phyloP scores from a whole-genome alignment of 2,329 filamentous ascomycete genomes.

The Exophiala phaeomuriformis region DNA sequence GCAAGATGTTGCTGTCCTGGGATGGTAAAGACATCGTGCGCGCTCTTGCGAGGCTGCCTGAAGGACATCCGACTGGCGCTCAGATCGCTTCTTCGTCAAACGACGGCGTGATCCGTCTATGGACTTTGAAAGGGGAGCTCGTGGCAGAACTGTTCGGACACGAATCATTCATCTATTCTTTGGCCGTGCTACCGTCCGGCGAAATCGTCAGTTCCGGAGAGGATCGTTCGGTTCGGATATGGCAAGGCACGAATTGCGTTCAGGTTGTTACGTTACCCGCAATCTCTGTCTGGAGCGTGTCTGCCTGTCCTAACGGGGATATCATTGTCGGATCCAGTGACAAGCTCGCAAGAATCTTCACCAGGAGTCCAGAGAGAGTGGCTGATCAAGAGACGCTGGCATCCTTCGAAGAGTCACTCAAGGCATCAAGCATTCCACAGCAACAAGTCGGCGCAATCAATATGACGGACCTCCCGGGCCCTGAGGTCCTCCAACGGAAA shows the following conservation, averaged over 20 bases:
- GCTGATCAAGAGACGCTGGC: slow-evolving; percentile 62
- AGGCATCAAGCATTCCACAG: slow-evolving; percentile 75
- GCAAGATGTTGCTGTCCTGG: slow-evolving; percentile 57
- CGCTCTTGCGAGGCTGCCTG: slow-evolving; percentile 74
- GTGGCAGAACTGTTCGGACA: slow-evolving; percentile 77
- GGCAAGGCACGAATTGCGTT: slow-evolving; percentile 73
- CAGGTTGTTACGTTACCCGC: slow-evolving; percentile 97
- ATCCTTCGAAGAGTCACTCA: slow-evolving; percentile 75
- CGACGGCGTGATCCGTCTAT: slow-evolving; percentile 79
- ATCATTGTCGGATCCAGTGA: slow-evolving; percentile 93
- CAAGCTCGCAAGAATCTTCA: slow-evolving; percentile 76
- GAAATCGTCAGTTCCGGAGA: slow-evolving; percentile 88
- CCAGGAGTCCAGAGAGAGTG: slow-evolving; percentile 58
- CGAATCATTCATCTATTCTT: slow-evolving; percentile 87
- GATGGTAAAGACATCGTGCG: slow-evolving; percentile 74
- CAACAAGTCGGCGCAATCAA: slow-evolving; percentile 78
- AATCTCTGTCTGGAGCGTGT: slow-evolving; percentile 91
- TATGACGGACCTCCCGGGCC: slow-evolving; percentile 83
- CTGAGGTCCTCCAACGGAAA: slow-evolving; percentile 74
- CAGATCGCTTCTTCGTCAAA: slow-evolving; percentile 95
- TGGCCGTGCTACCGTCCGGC: slow-evolving; percentile 69
- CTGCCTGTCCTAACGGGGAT: slow-evolving; percentile 75
- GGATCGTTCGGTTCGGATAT: slow-evolving; percentile 86
- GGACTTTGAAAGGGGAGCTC: slow-evolving; percentile 71
- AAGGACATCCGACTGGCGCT: slow-evolving; percentile 68